These are phyloP conservation scores for Berberis vulgaris DNA, from an alignment of 164 flowering plant species.

Conservation along the genomic window DNA sequence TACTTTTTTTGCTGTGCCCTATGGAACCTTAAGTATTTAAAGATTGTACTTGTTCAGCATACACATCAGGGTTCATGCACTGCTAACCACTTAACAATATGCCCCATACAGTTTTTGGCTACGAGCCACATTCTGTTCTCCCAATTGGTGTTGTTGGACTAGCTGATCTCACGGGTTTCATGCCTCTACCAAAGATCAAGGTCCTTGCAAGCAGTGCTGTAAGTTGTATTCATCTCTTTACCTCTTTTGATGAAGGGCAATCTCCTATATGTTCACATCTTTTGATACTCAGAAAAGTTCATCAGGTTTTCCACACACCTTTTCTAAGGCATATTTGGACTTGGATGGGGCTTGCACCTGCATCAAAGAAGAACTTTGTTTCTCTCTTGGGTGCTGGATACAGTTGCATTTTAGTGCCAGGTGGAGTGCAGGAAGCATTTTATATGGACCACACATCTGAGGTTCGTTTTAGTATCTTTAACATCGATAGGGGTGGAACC, in stretches of 20 bases:
- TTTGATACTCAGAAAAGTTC: not conserved
- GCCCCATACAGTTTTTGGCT: slow-evolving; percentile 67
- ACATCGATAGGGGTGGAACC: not conserved
- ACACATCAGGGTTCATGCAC: not conserved
- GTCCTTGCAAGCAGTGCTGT: slow-evolving; percentile 91
- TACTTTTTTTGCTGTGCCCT: no score
- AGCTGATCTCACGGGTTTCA: slow-evolving; percentile 62
- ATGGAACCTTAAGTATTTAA: no score
- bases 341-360: slow-evolving; percentile 82
- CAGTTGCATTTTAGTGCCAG: slow-evolving; percentile 88
- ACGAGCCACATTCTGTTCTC: slow-evolving; percentile 93
- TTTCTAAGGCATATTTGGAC: slow-evolving; percentile 93
- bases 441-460: slow-evolving; percentile 70
- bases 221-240: slow-evolving; percentile 19
- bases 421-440: slow-evolving; percentile 82
- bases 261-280: not conserved
- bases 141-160: slow-evolving; percentile 85
- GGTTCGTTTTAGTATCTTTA: slow-evolving; percentile 31
- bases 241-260: not conserved
- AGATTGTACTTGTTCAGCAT: no score
- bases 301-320: slow-evolving; percentile 84
- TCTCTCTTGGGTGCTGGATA: slow-evolving; percentile 71
- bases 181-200: slow-evolving; percentile 79
- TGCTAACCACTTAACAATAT: not conserved
- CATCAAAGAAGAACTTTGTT: slow-evolving; percentile 59